These are phyloP conservation scores for Salix viminalis DNA, from an alignment of 345 rosid species.

Conservation along the genomic window DNA sequence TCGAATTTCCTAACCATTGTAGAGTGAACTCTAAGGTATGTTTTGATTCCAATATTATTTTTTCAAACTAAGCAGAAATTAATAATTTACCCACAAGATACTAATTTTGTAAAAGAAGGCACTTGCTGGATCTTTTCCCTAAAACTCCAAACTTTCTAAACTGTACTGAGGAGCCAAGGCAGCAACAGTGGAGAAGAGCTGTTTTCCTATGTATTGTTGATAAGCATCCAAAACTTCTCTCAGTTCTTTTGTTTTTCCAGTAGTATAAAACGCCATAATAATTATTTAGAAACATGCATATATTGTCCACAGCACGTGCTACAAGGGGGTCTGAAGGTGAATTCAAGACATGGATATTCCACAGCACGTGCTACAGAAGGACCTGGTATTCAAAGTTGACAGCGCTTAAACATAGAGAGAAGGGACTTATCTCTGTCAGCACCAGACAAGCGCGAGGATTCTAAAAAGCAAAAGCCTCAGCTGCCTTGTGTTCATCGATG, in stretches of 20 bases:
- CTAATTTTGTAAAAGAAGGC: neutral
- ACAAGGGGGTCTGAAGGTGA: conserved; percentile 26
- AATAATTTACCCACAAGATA: neutral
- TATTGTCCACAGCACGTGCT: conserved; percentile 16
- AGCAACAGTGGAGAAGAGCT: neutral
- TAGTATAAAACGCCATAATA: neutral
- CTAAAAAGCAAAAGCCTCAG: conserved; percentile 22
- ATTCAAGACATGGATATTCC: conserved; percentile 21
- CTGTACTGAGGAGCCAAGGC: too few species aligned
- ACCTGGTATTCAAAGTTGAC: conserved; percentile 22
- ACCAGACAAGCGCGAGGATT: conserved; percentile 59
- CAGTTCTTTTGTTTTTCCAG: neutral
- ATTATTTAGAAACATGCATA: neutral
- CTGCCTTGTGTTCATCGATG: neutral
- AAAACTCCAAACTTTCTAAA: neutral
- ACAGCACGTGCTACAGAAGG: conserved; percentile 22
- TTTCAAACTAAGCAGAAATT: neutral
- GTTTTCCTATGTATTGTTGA: neutral
- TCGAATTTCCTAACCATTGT: conserved; percentile 72
- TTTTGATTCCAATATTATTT: neutral
- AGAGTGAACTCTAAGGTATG: conserved; percentile 63
- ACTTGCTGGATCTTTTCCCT: neutral
- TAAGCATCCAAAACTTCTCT: neutral
- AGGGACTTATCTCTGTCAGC: conserved; percentile 55
- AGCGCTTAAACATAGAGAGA: conserved; percentile 31